Percentiles rank a stretch among this genome's conserved stretches.
Conservation (phyloP, 345 rosid genomes). For the Atalantia buxifolia region DNA sequence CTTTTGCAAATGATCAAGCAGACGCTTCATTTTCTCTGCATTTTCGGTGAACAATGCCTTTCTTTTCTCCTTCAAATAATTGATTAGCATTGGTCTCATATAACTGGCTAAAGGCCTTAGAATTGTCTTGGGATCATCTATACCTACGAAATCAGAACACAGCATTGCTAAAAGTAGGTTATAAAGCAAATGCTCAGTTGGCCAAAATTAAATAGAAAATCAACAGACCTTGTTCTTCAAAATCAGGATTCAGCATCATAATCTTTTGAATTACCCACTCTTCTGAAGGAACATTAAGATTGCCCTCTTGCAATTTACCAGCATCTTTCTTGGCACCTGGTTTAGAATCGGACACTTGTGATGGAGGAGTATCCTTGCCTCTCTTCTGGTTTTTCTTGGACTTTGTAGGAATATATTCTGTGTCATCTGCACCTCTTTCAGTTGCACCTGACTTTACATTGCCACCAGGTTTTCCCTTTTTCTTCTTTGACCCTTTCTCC, state of each 20-base stretch:
- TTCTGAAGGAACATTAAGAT: slow-evolving; percentile 57
- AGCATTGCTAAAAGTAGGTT: slow-evolving; percentile 5
- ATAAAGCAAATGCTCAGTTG: not conserved
- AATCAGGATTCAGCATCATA: slow-evolving; percentile 54
- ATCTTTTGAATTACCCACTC: slow-evolving; percentile 78
- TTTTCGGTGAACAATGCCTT: slow-evolving; percentile 83
- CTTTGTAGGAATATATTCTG: slow-evolving; percentile 59
- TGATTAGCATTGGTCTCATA: slow-evolving; percentile 84
- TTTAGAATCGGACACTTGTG: slow-evolving; percentile 52
- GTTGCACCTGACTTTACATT: slow-evolving; percentile 35
- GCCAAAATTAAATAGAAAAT: slow-evolving; percentile 8
- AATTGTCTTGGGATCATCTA: slow-evolving; percentile 54
- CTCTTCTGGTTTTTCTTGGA: slow-evolving; percentile 86
- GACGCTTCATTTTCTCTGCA: slow-evolving; percentile 66
- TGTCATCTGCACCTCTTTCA: slow-evolving; percentile 57
- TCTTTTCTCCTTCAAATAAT: slow-evolving; percentile 69
- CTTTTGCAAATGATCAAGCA: slow-evolving; percentile 85
- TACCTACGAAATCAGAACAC: slow-evolving; percentile 46
- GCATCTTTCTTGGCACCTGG: slow-evolving; percentile 64
- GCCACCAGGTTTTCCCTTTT: slow-evolving; percentile 68
- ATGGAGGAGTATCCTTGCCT: slow-evolving; percentile 64
- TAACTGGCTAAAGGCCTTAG: slow-evolving; percentile 58
- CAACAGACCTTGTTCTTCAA: slow-evolving; percentile 76
- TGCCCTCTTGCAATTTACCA: slow-evolving; percentile 53
- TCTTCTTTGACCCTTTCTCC: slow-evolving; percentile 80